phyloP scores from a whole-genome alignment of 176 grass and related monocot species.

The Miscanthus lutarioriparius region DNA sequence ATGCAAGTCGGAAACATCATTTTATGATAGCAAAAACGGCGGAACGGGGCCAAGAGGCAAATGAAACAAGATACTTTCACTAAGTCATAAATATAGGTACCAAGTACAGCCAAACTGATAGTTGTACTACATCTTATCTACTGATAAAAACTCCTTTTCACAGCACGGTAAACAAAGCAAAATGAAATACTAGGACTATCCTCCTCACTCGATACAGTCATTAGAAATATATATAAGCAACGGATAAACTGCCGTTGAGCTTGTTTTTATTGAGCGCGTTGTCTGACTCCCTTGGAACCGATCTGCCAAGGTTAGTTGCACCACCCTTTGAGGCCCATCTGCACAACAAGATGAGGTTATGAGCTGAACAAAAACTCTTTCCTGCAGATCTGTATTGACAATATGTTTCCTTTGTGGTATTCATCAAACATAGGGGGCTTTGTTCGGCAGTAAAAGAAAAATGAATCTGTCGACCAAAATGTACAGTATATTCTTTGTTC shows the following conservation, averaged over 20 bases:
- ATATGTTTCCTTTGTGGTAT: background rate
- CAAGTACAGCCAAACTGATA: conserved; percentile 41
- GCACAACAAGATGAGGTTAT: conserved; percentile 12
- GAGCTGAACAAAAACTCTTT: background rate
- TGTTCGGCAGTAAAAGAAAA: background rate
- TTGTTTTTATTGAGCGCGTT: conserved; percentile 45
- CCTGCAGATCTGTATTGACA: background rate
- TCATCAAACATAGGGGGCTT: background rate
- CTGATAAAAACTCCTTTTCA: conserved; percentile 32
- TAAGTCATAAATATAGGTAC: conserved; percentile 22
- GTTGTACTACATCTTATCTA: conserved; percentile 39
- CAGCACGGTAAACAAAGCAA: conserved; percentile 26
- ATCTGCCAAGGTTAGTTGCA: conserved; percentile 36
- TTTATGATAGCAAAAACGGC: background rate
- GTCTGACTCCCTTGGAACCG: conserved; percentile 22
- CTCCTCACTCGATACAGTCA: conserved; percentile 45
- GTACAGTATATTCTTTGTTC: background rate
- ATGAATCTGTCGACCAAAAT: background rate
- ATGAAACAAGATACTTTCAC: conserved; percentile 18
- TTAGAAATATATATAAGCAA: conserved; percentile 47
- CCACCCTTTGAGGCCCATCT: conserved; percentile 45
- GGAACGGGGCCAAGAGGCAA: background rate
- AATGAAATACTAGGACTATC: conserved; percentile 37
- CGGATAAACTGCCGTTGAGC: conserved; percentile 36
- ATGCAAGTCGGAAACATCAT: background rate